Conservation (phyloP, 192 early-diverging fungal species). For the Linnemannia elongata region DNA sequence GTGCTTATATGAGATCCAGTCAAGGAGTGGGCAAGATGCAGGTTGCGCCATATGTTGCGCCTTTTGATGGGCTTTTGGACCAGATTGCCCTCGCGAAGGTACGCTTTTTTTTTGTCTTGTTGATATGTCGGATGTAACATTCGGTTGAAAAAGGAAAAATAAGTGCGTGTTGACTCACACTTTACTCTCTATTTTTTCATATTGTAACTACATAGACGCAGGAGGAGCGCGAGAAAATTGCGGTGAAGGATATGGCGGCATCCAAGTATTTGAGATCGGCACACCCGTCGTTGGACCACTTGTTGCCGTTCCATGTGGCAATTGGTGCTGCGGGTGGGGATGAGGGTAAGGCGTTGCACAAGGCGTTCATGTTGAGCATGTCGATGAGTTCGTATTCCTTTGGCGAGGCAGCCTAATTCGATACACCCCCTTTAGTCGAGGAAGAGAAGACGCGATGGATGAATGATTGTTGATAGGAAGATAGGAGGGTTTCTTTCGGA, state of each 20-base stretch:
- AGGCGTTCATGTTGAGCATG: slow-evolving; percentile 47
- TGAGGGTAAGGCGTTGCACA: slow-evolving; percentile 52
- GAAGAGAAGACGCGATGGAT: too few relatives aligned
- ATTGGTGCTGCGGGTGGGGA: slow-evolving; percentile 70
- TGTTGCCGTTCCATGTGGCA: slow-evolving; percentile 77
- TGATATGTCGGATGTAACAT: too few relatives aligned
- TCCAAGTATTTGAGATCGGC: slow-evolving; percentile 62
- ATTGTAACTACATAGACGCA: slow-evolving; percentile 25
- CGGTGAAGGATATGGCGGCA: slow-evolving; percentile 55
- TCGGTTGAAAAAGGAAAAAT: neutral
- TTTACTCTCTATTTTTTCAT: neutral
- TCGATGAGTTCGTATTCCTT: slow-evolving; percentile 45
- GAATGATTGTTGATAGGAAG: too few relatives aligned
- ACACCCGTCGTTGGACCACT: slow-evolving; percentile 78
- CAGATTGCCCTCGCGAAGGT: slow-evolving; percentile 48
- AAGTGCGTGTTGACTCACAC: neutral
- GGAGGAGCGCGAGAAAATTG: slow-evolving; percentile 53
- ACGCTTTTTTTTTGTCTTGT: neutral
- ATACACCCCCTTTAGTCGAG: neutral
- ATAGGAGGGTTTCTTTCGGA: too few relatives aligned
- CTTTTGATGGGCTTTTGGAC: slow-evolving; percentile 74
- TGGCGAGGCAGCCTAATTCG: slow-evolving; percentile 24
- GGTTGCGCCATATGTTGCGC: slow-evolving; percentile 64
- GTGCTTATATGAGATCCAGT: slow-evolving; percentile 26
- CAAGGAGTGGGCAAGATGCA: slow-evolving; percentile 10